Evolutionary conservation across 2,329 filamentous ascomycete genomes (phyloP).

Genomic region (Coniella lustricola): DNA sequence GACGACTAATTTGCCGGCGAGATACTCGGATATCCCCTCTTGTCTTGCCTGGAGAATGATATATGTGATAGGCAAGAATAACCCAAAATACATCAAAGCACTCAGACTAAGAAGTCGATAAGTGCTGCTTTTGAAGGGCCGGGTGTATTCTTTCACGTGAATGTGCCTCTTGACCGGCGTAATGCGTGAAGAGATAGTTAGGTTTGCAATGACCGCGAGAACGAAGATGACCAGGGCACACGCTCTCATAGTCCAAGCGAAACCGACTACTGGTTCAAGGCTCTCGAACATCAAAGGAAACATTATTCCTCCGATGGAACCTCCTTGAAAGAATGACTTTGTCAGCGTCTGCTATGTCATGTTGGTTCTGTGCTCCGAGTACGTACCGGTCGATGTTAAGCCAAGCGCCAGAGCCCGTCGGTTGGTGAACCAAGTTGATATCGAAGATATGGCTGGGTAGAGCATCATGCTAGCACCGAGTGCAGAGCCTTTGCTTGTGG

Average conservation of each 20-base stretch:
- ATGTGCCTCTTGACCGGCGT: slow-evolving; percentile 12
- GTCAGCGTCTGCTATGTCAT: background rate
- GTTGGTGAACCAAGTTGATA: slow-evolving; percentile 18
- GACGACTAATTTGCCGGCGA: slow-evolving; percentile 21
- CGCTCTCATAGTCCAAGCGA: slow-evolving; percentile 24
- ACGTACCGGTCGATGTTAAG: slow-evolving; percentile 5
- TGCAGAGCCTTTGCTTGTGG: background rate
- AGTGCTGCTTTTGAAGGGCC: slow-evolving; percentile 18
- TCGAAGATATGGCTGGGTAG: slow-evolving; percentile 4
- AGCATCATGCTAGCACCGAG: slow-evolving; percentile 16
- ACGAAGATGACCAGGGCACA: slow-evolving; percentile 23
- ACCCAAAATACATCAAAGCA: slow-evolving; percentile 21
- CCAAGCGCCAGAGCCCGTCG: slow-evolving; percentile 23
- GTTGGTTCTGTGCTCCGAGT: too few species aligned
- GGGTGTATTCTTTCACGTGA: slow-evolving; percentile 2
- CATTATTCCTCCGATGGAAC: slow-evolving; percentile 24
- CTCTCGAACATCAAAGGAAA: slow-evolving; percentile 24
- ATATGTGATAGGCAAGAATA: slow-evolving; percentile 23
- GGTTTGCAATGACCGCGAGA: slow-evolving; percentile 18
- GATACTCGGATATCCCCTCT: slow-evolving; percentile 15
- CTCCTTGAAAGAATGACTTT: slow-evolving; percentile 7
- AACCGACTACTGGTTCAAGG: slow-evolving; percentile 22
- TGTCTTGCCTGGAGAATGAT: slow-evolving; percentile 19
- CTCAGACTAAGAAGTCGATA: slow-evolving; percentile 18
- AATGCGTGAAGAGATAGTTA: slow-evolving; percentile 18